These are phyloP conservation scores for Metschnikowia borealis DNA, from an alignment of 805 yeast species.

Conservation along the genomic window DNA sequence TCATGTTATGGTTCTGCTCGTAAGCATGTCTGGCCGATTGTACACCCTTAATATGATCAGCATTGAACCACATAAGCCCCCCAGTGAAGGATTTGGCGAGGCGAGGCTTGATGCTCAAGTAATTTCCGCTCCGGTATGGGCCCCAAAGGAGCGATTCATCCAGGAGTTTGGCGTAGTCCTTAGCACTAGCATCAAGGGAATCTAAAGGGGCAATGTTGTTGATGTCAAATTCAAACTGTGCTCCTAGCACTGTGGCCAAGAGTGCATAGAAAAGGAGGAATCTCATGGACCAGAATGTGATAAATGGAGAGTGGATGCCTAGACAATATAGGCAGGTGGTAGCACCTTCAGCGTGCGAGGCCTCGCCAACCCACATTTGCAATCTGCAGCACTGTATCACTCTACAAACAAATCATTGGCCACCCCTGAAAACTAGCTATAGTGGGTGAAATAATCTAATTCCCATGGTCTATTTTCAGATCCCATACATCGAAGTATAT, in stretches of 20 bases:
- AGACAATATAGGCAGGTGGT: too few species aligned
- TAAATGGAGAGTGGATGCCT: not conserved
- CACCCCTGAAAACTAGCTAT: too few species aligned
- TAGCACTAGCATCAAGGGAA: not conserved
- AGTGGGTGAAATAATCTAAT: too few species aligned
- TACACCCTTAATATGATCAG: constrained; percentile 52
- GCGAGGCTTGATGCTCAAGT: constrained; percentile 82
- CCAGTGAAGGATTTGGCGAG: constrained; percentile 69
- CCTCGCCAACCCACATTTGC: not conserved
- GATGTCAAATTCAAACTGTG: constrained; percentile 13
- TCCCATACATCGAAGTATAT: too few species aligned
- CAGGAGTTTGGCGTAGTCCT: not conserved
- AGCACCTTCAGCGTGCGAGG: not conserved
- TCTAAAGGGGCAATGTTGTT: constrained; percentile 6
- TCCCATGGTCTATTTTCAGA: too few species aligned
- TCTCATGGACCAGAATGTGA: constrained; percentile 1
- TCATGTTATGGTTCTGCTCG: constrained; percentile 66
- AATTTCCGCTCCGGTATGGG: constrained; percentile 83
- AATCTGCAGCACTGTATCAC: not conserved
- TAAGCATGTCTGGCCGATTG: constrained; percentile 66
- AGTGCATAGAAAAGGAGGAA: constrained; percentile 2
- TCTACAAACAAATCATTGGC: too few species aligned
- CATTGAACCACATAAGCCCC: constrained; percentile 87
- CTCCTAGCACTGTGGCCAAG: not conserved
- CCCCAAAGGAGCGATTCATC: constrained; percentile 62